Evolutionary conservation across 768 basidiomycete genomes (phyloP).

Genomic region (Mycena pura): DNA sequence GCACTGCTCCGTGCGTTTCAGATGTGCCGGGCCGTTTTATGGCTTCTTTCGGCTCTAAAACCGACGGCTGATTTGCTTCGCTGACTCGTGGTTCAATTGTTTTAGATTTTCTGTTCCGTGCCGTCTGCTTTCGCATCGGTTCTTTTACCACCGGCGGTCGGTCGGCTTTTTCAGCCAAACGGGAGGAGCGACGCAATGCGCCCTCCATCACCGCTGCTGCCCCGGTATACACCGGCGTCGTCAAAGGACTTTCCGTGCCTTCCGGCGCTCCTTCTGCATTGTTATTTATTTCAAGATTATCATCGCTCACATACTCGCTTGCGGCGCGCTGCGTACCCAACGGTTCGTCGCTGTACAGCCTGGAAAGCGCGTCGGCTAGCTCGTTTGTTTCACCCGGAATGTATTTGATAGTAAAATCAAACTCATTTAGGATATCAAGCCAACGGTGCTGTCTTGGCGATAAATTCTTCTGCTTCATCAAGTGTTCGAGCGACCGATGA

Average conservation of each 20-base stretch:
- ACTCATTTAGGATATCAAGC: slow-evolving; percentile 40
- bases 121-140: neutral
- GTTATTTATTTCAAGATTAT: neutral
- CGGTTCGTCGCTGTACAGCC: slow-evolving; percentile 27
- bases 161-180: neutral
- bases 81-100: no score
- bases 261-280: neutral
- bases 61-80: no score
- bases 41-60: no score
- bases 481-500: slow-evolving; percentile 34
- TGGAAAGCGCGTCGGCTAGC: slow-evolving; percentile 39
- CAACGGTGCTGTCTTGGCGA: slow-evolving; percentile 44
- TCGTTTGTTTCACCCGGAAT: slow-evolving; percentile 39
- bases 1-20: neutral
- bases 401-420: slow-evolving; percentile 35
- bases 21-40: no score
- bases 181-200: neutral
- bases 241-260: slow-evolving; percentile 6
- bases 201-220: slow-evolving; percentile 19
- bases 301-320: slow-evolving; percentile 15
- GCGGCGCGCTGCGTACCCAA: slow-evolving; percentile 4
- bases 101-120: neutral
- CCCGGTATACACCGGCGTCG: slow-evolving; percentile 16
- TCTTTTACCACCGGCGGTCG: no score
- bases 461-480: slow-evolving; percentile 40